phyloP scores from a whole-genome alignment of 768 basidiomycete species.

The Brasilioporus rufonigricans region DNA sequence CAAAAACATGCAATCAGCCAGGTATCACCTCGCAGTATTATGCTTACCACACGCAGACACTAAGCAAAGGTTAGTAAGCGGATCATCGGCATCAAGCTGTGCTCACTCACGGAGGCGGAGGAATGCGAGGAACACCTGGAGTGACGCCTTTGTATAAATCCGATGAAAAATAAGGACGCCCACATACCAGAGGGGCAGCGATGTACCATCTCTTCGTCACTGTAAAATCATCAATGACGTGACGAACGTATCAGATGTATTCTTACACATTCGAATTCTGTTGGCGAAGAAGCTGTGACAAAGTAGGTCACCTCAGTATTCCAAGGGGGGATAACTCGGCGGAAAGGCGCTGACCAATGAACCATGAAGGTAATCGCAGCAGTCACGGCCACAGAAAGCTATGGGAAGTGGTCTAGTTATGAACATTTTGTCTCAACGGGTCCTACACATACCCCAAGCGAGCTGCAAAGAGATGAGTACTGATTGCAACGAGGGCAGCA shows the following conservation, averaged over 20 bases:
- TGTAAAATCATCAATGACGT: constrained; percentile 9
- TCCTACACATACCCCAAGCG: constrained; percentile 24
- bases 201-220: constrained; percentile 34
- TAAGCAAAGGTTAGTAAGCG: constrained; percentile 12
- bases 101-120: constrained; percentile 32
- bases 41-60: constrained; percentile 33
- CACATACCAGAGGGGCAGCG: constrained; percentile 28
- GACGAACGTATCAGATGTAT: not conserved
- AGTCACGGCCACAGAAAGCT: constrained; percentile 35
- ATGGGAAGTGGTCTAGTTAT: not conserved
- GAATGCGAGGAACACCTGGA: constrained; percentile 31
- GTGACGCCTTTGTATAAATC: not conserved
- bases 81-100: not conserved
- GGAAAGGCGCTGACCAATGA: constrained; percentile 23
- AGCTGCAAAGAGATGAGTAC: constrained; percentile 10
- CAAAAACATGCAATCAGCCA: not conserved
- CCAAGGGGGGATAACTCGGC: not conserved
- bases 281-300: constrained; percentile 31
- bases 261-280: constrained; percentile 32
- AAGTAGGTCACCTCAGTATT: not conserved
- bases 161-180: not conserved
- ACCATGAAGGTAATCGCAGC: constrained; percentile 31
- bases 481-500: not conserved
- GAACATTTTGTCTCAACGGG: not conserved
- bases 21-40: not conserved